Base-by-base conservation (phyloP, 257 asterid species). In the Solanum arcanum region DNA sequence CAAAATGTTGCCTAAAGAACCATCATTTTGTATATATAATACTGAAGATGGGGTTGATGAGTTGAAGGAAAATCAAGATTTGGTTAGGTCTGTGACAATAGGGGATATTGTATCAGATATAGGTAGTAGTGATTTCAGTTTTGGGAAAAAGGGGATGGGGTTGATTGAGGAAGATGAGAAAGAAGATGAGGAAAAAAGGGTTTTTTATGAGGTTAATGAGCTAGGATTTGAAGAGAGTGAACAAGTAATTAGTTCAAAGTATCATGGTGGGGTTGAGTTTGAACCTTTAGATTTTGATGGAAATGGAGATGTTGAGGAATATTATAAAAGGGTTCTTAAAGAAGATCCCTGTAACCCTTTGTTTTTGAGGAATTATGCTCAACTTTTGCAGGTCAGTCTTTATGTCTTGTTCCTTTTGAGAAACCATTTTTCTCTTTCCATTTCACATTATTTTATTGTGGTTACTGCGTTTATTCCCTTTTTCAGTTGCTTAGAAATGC, bases 11-110 rank as follows among this genome's bases (percentile, higher is more conserved):
- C 93, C 83, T 12, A 92, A 95, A 8, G 98, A 94, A 83, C 93
- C 97, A 29, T 96, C 99, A 4, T 92, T 96, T 85, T 89, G 92
- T 5, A 93, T 95, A 35, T 95, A 95, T 86, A 92, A 73, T 83
- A 44, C 87, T 2, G 91, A 89, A 13, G 95, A 91, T 16, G 92
- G 77, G 88, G 77, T 62, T 44, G 84, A 44, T 16, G 86, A 39
- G 64, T 29, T 72, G 16, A 64, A 16, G 31, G 59, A 49, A 39
- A 31, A 49, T 73, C 73, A 47, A 73, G 88, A 89, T 72, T 77
- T 82, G 62, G 44, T 86, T 88, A 89, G 89, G 84, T 52, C 87
- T 70, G 90, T 86, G 60, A 80, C 88, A 0, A 69, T 86, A 66
- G 95, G 89, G 60, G 92, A 88, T 37, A 86, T 37, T 23, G 56